These are phyloP conservation scores for Nannochloris sp. DNA, from an alignment of 139 green algal genomes.

Conservation along the genomic window DNA sequence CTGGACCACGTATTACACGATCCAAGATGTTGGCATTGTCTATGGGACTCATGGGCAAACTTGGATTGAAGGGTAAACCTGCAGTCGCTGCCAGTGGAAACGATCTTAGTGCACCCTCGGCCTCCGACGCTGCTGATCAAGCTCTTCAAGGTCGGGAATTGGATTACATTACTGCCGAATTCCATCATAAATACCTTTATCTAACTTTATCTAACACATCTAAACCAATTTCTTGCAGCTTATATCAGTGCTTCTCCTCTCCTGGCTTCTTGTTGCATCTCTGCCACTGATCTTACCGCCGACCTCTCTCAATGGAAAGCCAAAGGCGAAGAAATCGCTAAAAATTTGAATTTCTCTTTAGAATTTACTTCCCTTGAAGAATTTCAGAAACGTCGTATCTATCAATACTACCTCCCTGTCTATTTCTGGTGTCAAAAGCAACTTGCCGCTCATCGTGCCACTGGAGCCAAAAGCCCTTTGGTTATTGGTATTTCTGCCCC, in stretches of 20 bases:
- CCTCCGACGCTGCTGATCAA: neutral
- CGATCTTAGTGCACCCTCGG: too few relatives aligned
- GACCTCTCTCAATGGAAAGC: conserved; percentile 33
- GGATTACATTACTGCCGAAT: neutral
- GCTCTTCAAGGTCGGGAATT: neutral
- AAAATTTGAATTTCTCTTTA: conserved; percentile 34
- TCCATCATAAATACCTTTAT: neutral
- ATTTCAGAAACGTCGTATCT: conserved; percentile 46
- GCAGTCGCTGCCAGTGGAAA: neutral
- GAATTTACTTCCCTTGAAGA: conserved; percentile 12
- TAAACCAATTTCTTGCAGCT: conserved; percentile 22
- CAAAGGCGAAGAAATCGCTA: conserved; percentile 30
- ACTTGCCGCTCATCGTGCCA: conserved; percentile 46
- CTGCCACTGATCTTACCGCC: conserved; percentile 18
- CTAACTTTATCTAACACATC: neutral
- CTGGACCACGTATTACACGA: too few relatives aligned
- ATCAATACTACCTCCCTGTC: conserved; percentile 91
- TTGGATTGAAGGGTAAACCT: neutral
- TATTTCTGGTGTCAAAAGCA: conserved; percentile 75
- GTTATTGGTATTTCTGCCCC: conserved; percentile 85
- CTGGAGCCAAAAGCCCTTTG: conserved; percentile 25
- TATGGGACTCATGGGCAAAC: too few relatives aligned
- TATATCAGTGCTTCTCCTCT: conserved; percentile 59
- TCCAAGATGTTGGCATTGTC: too few relatives aligned
- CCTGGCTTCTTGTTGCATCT: conserved; percentile 38